A percentile compares a stretch with the other conserved stretches of the same genome.
phyloP scores from a whole-genome alignment of 78 protist species.

The Polysphondylium violaceum region DNA sequence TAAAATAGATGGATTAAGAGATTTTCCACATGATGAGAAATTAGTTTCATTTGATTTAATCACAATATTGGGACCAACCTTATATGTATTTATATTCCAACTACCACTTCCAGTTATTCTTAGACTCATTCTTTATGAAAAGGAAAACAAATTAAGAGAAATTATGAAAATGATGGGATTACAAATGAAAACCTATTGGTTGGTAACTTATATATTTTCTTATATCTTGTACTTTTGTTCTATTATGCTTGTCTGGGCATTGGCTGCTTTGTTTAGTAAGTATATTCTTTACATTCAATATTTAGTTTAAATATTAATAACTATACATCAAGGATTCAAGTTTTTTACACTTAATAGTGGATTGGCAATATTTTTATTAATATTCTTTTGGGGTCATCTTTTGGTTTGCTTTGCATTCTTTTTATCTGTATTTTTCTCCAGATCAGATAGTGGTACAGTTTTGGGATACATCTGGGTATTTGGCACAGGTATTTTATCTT shows the following conservation, averaged over 20 bases:
- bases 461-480: conserved; percentile 75
- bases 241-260: conserved; percentile 24
- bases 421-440: conserved; percentile 46
- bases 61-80: too few species aligned
- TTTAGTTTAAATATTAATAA: conserved; percentile 27
- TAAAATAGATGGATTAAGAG: too few species aligned
- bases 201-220: conserved; percentile 77
- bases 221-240: conserved; percentile 70
- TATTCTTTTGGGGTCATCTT: conserved; percentile 80
- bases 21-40: too few species aligned
- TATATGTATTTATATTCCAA: too few species aligned
- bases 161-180: too few species aligned
- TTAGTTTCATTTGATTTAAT: too few species aligned
- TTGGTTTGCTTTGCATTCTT: conserved; percentile 76
- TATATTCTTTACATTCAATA: conserved; percentile 18
- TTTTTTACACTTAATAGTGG: too few species aligned
- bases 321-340: conserved; percentile 21
- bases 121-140: too few species aligned
- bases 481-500: conserved; percentile 46
- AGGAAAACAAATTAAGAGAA: too few species aligned
- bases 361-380: conserved; percentile 52
- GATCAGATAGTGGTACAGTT: conserved; percentile 65
- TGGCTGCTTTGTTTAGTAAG: too few species aligned
- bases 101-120: too few species aligned
- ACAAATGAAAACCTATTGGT: conserved; percentile 74